Base-by-base conservation (phyloP, 768 basidiomycete genomes). In the Suillus bovinus region DNA sequence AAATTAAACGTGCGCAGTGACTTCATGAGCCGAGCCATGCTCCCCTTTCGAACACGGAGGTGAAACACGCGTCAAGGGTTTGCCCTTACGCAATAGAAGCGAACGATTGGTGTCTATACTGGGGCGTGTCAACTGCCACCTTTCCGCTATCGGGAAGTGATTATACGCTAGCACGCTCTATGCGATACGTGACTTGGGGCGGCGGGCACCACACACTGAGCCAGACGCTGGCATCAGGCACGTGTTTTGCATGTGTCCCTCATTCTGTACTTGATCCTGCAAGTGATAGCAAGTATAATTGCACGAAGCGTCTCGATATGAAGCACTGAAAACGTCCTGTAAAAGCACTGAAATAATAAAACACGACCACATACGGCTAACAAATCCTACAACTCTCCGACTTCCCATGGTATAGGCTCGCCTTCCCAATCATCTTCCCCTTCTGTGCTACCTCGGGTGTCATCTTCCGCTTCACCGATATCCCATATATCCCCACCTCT, bases 401-500 rank as follows among this genome's bases (percentile, higher is more conserved):
- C 80, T 74, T 89, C 89, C 91, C 91, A 93, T 63, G 91, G 88
- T 39, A 92, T 82, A 41, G 88, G 87, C 73, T 92, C 91, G 39
- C 88, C 86, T 74, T 92, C 91, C 91, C 91, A 93, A 65, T 77
- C 78, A 53, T 77, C 77, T 65, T 88, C 87, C 47, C 84, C 82
- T 68, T 84, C 86, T 34, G 74, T 79, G 55, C 81, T 84, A 46
- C 65, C 70, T 24, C 67, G 68, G 27, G 72, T 71, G 38, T 74
- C 76, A 39, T 77, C 77, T 66, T 81, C 78, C 56, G 78, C 77
- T 72, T 93, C 91, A 27, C 91, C 91, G 46, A 84, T 84, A 67
- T 84, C 86, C 90, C 90, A 92, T 61, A 92, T 84, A 61, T 88
- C 84, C 3, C 88, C 90, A 20, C 89, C 89, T 71, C 80, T 87